Conservation (phyloP, 345 rosid species). For the Syzygium grande region DNA sequence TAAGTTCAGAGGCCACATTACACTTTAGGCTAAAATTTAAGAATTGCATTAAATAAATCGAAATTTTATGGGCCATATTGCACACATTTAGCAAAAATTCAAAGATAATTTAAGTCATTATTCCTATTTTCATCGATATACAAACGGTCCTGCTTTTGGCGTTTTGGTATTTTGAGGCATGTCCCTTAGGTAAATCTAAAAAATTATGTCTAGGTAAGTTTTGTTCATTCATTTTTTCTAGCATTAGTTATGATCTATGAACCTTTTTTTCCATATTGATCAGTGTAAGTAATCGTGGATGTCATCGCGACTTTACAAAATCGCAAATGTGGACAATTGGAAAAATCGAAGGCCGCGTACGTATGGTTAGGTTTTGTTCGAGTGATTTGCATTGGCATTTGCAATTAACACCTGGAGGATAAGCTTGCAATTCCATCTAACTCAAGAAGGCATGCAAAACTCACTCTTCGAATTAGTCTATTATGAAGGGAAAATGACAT, state of each 20-base stretch:
- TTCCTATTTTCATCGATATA: neutral
- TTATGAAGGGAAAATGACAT: neutral
- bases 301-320: neutral
- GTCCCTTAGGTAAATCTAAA: neutral
- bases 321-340: neutral
- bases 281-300: neutral
- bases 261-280: neutral
- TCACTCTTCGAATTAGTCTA: neutral
- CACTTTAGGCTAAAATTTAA: fast-evolving
- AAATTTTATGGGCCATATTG: neutral
- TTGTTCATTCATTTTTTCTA: neutral
- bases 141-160: fast-evolving
- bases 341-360: neutral
- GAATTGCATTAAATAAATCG: no score
- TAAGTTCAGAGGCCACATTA: fast-evolving
- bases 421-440: neutral
- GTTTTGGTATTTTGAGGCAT: neutral
- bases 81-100: fast-evolving
- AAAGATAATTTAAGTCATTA: no score
- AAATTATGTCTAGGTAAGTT: neutral
- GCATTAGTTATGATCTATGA: neutral
- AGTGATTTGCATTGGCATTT: neutral
- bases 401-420: neutral
- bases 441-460: neutral
- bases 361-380: neutral